phyloP scores from a whole-genome alignment of 805 yeast species.

The Kazachstania bromeliacearum region DNA sequence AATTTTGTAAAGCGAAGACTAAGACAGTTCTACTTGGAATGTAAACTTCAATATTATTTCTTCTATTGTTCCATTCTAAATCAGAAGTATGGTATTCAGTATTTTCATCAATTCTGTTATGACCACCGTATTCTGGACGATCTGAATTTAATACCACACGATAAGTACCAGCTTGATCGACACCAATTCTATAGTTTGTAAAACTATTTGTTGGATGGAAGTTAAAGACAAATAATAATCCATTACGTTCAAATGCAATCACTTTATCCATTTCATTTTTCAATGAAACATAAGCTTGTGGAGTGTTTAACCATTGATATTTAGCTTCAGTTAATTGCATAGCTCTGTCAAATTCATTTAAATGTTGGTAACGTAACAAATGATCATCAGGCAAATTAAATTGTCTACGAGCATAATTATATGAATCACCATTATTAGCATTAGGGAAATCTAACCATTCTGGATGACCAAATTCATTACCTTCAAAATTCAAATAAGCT shows the following conservation, averaged over 20 bases:
- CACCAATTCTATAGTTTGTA: constrained; percentile 86
- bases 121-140: constrained; percentile 68
- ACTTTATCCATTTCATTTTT: constrained; percentile 87
- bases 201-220: constrained; percentile 80
- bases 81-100: constrained; percentile 60
- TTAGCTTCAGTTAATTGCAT: constrained; percentile 69
- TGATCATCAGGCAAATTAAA: constrained; percentile 79
- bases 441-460: constrained; percentile 98
- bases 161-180: constrained; percentile 69
- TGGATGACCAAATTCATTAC: constrained; percentile 97
- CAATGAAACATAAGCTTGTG: constrained; percentile 76
- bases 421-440: constrained; percentile 75
- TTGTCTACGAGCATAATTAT: constrained; percentile 91
- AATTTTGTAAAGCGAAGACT: constrained; percentile 39
- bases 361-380: constrained; percentile 64
- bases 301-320: constrained; percentile 61
- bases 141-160: constrained; percentile 70
- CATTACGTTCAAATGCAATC: constrained; percentile 80
- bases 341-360: constrained; percentile 75
- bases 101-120: constrained; percentile 50
- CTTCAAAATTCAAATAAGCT: constrained; percentile 92
- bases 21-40: constrained; percentile 71
- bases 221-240: constrained; percentile 76
- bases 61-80: constrained; percentile 70
- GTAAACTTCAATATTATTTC: constrained; percentile 65